A percentile compares a stretch with the other conserved stretches of the same genome.
Evolutionary conservation across 2,329 filamentous ascomycete species (phyloP).

Genomic region (Colletotrichum salicis): DNA sequence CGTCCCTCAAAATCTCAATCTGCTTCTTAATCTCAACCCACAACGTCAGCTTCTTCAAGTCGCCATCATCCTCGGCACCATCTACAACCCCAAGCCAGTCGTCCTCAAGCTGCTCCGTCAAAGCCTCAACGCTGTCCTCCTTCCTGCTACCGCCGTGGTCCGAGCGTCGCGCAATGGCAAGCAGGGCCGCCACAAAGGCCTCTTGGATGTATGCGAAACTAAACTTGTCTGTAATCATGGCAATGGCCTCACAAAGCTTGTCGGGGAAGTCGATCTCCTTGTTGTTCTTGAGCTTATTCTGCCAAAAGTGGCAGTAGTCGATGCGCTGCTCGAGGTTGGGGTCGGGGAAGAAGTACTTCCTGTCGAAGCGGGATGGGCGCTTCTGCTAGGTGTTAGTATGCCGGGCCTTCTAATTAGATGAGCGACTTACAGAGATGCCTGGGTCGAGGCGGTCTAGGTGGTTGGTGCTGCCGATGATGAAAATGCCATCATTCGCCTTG

Average conservation of each 20-base stretch:
- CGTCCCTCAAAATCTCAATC: constrained; percentile 67
- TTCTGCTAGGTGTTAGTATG: constrained; percentile 51
- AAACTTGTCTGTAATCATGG: constrained; percentile 71
- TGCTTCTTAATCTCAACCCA: constrained; percentile 74
- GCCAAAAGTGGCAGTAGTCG: constrained; percentile 73
- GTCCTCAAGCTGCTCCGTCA: constrained; percentile 46
- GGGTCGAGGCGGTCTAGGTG: constrained; percentile 74
- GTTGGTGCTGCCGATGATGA: constrained; percentile 75
- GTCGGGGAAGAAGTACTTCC: constrained; percentile 73
- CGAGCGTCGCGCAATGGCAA: constrained; percentile 62
- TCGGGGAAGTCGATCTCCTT: constrained; percentile 70
- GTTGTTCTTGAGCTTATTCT: constrained; percentile 64
- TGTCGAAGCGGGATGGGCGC: constrained; percentile 73
- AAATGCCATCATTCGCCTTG: constrained; percentile 75
- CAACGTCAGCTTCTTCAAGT: constrained; percentile 62
- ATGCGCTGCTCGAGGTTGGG: constrained; percentile 64
- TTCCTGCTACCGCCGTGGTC: constrained; percentile 13
- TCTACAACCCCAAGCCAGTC: constrained; percentile 49
- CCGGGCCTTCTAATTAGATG: not conserved
- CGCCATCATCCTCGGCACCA: constrained; percentile 40
- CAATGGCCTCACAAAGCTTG: constrained; percentile 66
- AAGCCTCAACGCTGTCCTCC: constrained; percentile 41
- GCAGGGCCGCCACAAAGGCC: constrained; percentile 71
- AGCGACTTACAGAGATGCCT: constrained; percentile 61
- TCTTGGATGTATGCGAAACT: constrained; percentile 78